A percentile compares a stretch with the other conserved stretches of the same genome.
phyloP scores from a whole-genome alignment of 2,329 filamentous ascomycete species.

The Fusarium sp. region DNA sequence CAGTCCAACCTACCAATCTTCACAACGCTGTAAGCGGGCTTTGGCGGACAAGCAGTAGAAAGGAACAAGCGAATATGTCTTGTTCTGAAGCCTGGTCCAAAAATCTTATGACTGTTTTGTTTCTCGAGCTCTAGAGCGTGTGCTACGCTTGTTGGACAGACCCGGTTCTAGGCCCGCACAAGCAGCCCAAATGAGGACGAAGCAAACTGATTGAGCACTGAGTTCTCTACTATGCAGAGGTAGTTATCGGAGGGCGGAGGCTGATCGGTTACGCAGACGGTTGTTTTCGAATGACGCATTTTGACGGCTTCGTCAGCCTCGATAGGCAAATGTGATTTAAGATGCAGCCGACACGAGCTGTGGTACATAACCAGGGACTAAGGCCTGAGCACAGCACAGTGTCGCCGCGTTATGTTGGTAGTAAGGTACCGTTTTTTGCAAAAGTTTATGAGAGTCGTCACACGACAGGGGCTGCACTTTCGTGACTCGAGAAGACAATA shows the following conservation, averaged over 20 bases:
- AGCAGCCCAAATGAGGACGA: neutral
- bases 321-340: constrained; percentile 30
- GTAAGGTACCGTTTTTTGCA: constrained; percentile 1
- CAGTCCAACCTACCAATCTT: neutral
- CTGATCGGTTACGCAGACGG: constrained; percentile 9
- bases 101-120: neutral
- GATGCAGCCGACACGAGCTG: constrained; percentile 11
- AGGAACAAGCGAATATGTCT: neutral
- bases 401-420: constrained; percentile 4
- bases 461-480: constrained; percentile 36
- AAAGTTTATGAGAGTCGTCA: constrained; percentile 32
- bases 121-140: neutral
- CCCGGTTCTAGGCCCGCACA: neutral
- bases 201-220: neutral
- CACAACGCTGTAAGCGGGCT: neutral
- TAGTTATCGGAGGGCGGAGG: neutral
- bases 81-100: neutral
- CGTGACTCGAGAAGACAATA: constrained; percentile 31
- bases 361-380: constrained; percentile 9
- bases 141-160: neutral
- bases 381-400: constrained; percentile 12
- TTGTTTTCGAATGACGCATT: constrained; percentile 20
- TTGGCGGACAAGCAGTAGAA: neutral
- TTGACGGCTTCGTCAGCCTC: constrained; percentile 25
- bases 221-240: neutral